Conservation (phyloP, 305 asterid genomes). For the Lippia alba region DNA sequence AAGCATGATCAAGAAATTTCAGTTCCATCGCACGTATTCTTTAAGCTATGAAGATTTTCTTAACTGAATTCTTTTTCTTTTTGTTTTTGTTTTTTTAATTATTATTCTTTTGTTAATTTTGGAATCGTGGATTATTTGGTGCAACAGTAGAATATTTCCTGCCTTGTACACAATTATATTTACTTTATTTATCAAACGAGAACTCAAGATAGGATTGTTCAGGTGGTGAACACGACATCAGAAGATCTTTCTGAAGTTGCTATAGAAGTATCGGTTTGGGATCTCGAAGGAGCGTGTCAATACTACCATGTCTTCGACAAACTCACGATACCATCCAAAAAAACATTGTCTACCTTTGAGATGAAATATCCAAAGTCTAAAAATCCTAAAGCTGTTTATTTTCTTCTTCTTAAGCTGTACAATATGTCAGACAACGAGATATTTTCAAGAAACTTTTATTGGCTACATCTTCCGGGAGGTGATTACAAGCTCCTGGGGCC, state of each 20-base stretch:
- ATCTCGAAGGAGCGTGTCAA: conserved; percentile 75
- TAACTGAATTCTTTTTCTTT: too few relatives aligned
- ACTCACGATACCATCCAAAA: conserved; percentile 69
- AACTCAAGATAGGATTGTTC: conserved; percentile 15
- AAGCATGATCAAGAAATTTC: not conserved
- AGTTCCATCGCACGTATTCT: not conserved
- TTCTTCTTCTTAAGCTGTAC: conserved; percentile 88
- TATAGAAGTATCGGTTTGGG: conserved; percentile 87
- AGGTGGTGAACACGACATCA: conserved; percentile 89
- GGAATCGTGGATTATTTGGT: not conserved
- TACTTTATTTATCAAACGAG: conserved; percentile 6
- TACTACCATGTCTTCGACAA: conserved; percentile 65
- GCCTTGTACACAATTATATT: not conserved
- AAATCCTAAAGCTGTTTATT: conserved; percentile 74
- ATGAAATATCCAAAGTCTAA: conserved; percentile 81
- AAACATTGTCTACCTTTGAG: conserved; percentile 60
- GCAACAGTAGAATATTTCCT: not conserved
- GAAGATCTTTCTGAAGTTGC: conserved; percentile 67
- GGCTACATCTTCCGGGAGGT: conserved; percentile 79
- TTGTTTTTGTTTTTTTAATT: not conserved
- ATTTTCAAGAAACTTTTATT: conserved; percentile 85
- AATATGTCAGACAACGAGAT: conserved; percentile 56
- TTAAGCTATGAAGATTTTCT: not conserved
- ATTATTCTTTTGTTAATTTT: not conserved
- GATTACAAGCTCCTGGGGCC: conserved; percentile 85